Evolutionary conservation across 305 asterid genomes (phyloP).

Genomic region (Ilex paraguariensis): DNA sequence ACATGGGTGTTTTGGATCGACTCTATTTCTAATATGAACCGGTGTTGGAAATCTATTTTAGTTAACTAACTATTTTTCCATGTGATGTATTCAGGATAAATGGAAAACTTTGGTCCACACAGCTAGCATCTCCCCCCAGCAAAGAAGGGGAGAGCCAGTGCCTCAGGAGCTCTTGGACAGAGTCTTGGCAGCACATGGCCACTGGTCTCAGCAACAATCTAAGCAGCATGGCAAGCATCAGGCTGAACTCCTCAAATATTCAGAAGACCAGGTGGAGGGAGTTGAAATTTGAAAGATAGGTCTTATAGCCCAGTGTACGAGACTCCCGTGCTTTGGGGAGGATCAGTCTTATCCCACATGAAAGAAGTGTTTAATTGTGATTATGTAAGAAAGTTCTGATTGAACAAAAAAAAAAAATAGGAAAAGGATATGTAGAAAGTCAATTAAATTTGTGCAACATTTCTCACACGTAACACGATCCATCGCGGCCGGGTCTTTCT

Average conservation of each 20-base stretch:
- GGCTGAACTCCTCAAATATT: constrained; percentile 3
- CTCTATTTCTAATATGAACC: too few species aligned
- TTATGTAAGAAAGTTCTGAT: too few species aligned
- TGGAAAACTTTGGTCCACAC: constrained; percentile 23
- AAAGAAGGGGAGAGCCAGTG: constrained; percentile 21
- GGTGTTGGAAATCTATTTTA: too few species aligned
- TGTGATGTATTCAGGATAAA: constrained; percentile 7
- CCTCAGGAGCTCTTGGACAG: constrained; percentile 18
- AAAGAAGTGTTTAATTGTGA: too few species aligned
- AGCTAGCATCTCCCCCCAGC: constrained; percentile 20
- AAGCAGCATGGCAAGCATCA: constrained; percentile 12
- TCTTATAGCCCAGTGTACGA: not conserved
- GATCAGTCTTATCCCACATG: too few species aligned
- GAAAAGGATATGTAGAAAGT: too few species aligned
- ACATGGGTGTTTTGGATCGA: too few species aligned
- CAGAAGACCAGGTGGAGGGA: constrained; percentile 2
- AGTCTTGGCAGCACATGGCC: constrained; percentile 11
- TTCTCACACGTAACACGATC: too few species aligned
- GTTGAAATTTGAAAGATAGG: not conserved
- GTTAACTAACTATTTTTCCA: not conserved
- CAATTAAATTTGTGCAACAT: too few species aligned
- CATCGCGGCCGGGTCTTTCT: too few species aligned
- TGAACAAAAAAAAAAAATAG: too few species aligned
- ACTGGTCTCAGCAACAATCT: constrained; percentile 15
- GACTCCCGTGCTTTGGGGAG: too few species aligned